phyloP scores from a whole-genome alignment of 1,284 basidiomycete species.

The Chalciporus piperatoides region DNA sequence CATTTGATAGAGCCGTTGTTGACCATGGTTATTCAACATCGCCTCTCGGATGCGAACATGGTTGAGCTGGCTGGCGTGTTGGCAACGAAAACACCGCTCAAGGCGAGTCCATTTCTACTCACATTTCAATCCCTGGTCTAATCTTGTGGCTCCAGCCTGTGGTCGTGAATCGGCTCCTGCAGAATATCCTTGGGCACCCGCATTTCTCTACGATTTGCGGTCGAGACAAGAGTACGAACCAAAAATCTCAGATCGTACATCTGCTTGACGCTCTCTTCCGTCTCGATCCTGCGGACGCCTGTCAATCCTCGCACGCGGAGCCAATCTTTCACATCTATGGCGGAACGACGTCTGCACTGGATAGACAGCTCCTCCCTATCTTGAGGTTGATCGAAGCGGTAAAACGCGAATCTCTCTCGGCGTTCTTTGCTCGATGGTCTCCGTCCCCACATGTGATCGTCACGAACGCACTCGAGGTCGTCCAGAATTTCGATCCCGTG shows the following conservation, averaged over 20 bases:
- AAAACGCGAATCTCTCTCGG: slow-evolving; percentile 60
- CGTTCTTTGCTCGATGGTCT: slow-evolving; percentile 64
- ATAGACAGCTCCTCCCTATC: slow-evolving; percentile 66
- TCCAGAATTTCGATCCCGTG: slow-evolving; percentile 68
- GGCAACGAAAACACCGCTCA: slow-evolving; percentile 47
- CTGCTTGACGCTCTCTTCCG: slow-evolving; percentile 67
- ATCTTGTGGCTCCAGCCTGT: slow-evolving; percentile 41
- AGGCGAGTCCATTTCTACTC: slow-evolving; percentile 41
- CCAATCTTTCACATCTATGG: slow-evolving; percentile 72
- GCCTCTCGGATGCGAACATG: slow-evolving; percentile 43
- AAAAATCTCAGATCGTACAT: slow-evolving; percentile 46
- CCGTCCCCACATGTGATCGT: slow-evolving; percentile 41
- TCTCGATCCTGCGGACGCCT: slow-evolving; percentile 74
- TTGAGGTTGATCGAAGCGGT: slow-evolving; percentile 78
- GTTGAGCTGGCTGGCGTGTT: slow-evolving; percentile 50
- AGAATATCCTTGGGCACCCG: slow-evolving; percentile 58
- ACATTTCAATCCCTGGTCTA: not conserved
- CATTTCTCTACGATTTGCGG: slow-evolving; percentile 49
- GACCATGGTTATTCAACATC: slow-evolving; percentile 59
- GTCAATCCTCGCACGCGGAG: slow-evolving; percentile 77
- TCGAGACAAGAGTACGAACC: slow-evolving; percentile 18
- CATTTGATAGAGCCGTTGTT: slow-evolving; percentile 75
- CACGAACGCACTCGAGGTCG: slow-evolving; percentile 54
- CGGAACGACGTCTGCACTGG: slow-evolving; percentile 62
- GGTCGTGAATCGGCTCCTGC: slow-evolving; percentile 60